Conservation (phyloP, 345 rosid genomes). For the Eucalyptus sideroxylon region DNA sequence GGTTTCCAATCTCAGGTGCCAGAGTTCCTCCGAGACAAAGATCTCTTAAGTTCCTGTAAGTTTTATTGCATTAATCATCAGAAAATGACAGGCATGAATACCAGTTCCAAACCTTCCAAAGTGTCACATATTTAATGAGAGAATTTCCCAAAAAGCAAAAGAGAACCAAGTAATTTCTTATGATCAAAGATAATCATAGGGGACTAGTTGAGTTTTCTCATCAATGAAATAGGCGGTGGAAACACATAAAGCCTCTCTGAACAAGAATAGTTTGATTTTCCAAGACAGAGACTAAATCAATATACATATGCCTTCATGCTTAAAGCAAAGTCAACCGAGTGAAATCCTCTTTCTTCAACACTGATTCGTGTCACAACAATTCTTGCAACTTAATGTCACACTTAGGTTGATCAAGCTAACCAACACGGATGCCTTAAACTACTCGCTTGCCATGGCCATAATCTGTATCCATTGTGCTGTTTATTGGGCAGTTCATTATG, state of each 20-base stretch:
- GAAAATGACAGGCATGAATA: not conserved
- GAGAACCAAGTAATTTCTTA: not conserved
- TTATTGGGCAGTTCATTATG: not conserved
- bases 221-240: not conserved
- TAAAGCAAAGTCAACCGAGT: not conserved
- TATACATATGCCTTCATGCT: not conserved
- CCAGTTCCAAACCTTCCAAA: not conserved
- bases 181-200: not conserved
- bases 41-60: conserved; percentile 50
- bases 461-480: not conserved
- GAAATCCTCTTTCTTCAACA: not conserved
- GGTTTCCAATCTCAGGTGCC: conserved; percentile 40
- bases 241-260: not conserved
- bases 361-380: not conserved
- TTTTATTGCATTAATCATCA: not conserved
- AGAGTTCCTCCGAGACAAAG: conserved; percentile 54
- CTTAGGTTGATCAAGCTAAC: not conserved
- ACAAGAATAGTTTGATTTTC: not conserved
- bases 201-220: not conserved
- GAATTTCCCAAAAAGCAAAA: not conserved
- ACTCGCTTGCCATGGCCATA: not conserved
- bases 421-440: not conserved
- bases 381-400: not conserved
- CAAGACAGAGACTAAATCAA: not conserved
- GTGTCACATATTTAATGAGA: not conserved